phyloP scores from a whole-genome alignment of 805 yeast species.

The Saccharomycopsis javanensis region DNA sequence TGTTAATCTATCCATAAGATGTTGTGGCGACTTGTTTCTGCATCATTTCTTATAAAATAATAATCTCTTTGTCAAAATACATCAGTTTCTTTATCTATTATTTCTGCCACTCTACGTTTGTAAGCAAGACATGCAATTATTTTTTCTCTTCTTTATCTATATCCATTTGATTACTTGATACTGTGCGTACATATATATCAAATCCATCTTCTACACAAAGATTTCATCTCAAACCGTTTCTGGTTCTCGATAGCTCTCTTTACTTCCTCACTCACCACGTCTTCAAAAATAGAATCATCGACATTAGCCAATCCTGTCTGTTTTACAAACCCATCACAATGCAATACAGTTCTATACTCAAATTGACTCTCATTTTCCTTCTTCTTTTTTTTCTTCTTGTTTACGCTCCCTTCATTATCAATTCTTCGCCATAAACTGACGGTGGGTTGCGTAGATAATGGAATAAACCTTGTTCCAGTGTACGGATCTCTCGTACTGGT shows the following conservation, averaged over 20 bases:
- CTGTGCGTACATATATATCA: neutral
- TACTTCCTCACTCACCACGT: constrained; percentile 45
- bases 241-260: constrained; percentile 54
- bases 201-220: neutral
- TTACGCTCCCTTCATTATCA: constrained; percentile 22
- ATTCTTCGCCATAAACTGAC: constrained; percentile 25
- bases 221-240: constrained; percentile 33
- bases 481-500: constrained; percentile 66
- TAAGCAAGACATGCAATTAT: neutral
- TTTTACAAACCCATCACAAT: constrained; percentile 38
- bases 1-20: neutral
- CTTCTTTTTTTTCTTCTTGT: constrained; percentile 21
- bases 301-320: constrained; percentile 61
- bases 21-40: too few relatives aligned
- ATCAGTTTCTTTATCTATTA: neutral
- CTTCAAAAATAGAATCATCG: constrained; percentile 49
- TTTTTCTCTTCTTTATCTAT: neutral
- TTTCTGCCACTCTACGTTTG: neutral
- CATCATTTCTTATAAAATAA: neutral
- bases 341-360: constrained; percentile 37
- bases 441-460: constrained; percentile 66
- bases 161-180: neutral
- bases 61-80: neutral
- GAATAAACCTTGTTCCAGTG: constrained; percentile 73
- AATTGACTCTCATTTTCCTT: constrained; percentile 28